phyloP scores from a whole-genome alignment of 2,329 filamentous ascomycete genomes.

The Zalaria obscura region DNA sequence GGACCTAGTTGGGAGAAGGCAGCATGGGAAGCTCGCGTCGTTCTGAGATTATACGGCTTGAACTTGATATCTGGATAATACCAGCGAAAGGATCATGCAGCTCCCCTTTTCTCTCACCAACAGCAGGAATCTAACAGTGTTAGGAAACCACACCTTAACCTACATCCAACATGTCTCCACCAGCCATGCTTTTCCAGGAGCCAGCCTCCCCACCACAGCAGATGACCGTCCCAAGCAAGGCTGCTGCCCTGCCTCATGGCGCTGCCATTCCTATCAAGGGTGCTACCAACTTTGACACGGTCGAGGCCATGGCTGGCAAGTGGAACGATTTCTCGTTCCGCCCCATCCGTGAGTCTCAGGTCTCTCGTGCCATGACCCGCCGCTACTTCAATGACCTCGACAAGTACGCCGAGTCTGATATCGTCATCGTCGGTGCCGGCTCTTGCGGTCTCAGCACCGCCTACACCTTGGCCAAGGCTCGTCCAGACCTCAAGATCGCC shows the following conservation, averaged over 20 bases:
- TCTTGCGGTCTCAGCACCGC: conserved; percentile 77
- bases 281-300: conserved; percentile 35
- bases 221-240: conserved; percentile 28
- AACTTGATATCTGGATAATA: conserved; percentile 97
- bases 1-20: not conserved
- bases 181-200: conserved; percentile 47
- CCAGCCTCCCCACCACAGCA: conserved; percentile 20
- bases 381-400: conserved; percentile 89
- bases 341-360: conserved; percentile 81
- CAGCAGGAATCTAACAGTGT: conserved; percentile 19
- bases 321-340: conserved; percentile 76
- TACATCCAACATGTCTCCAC: conserved; percentile 57
- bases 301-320: conserved; percentile 55
- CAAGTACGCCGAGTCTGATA: conserved; percentile 78
- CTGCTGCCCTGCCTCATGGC: conserved; percentile 24
- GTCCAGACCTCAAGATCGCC: conserved; percentile 82
- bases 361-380: conserved; percentile 83
- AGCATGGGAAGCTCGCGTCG: conserved; percentile 13
- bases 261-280: conserved; percentile 20
- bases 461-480: conserved; percentile 68
- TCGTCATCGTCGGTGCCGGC: conserved; percentile 84
- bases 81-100: conserved; percentile 98
- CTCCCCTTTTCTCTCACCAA: conserved; percentile 32
- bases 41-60: conserved; percentile 83
- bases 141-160: conserved; percentile 25